Evolutionary conservation across 306 rosid species (phyloP), one percentile per base, ranked within the genome.

Genomic region (Casuarina equisetifolia): DNA sequence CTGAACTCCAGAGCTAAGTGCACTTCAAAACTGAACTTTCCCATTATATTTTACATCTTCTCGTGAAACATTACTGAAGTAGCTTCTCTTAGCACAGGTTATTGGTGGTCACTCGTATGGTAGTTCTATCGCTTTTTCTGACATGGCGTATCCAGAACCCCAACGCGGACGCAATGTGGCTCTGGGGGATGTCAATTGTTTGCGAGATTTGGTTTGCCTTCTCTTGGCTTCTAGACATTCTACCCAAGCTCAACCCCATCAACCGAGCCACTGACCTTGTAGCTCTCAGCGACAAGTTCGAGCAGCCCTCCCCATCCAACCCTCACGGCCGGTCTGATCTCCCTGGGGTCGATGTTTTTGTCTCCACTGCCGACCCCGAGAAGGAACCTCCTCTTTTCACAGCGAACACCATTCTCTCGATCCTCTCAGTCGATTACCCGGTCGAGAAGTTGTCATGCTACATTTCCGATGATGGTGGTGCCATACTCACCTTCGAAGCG

Each of bases 381-480:
- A 90, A 89, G 81, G 96, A 93, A 81, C 97, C 97, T 2, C 97
- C 97, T 15, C 92, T 93, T 20, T 89, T 92, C 88, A 92, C 97
- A 11, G 96, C 91, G 36, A 92, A 92, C 77, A 92, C 97, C 35
- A 83, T 93, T 13, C 93, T 93, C 44, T 93, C 97, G n/a, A 88
- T 93, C 48, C 87, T 93, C 6, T 80, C 90, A 17, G 94, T 70
- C 4, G 90, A 93, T 3, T 93, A 88, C 73, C 97, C 96, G 0
- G 74, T 88, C 20, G 97, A 93, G 82, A 93, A 91, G 82, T 40
- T 91, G 2, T 64, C 94, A 0, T 82, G 81, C 85, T 93, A 93
- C 66, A 88, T 93, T 63, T 93, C 96, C 4, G 97, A 93, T 82
- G 97, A 93, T 70, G 97, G 97, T n/a, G 97, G 97, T 45, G 91